These are phyloP conservation scores for Penicillium oxalicum DNA, from an alignment of 2,329 filamentous ascomycete genomes.

Conservation along the genomic window DNA sequence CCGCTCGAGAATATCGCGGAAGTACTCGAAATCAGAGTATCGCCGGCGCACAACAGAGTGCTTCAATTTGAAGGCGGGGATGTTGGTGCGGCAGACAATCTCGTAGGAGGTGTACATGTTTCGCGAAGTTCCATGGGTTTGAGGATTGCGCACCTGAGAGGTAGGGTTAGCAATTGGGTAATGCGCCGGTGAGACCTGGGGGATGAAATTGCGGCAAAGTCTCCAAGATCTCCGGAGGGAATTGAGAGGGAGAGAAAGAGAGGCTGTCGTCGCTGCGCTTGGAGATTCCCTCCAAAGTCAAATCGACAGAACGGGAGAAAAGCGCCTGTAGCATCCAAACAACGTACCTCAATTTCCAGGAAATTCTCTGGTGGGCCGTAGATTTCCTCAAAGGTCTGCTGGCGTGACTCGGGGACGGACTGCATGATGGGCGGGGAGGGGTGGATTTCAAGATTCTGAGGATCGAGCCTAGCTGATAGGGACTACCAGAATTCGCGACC, in stretches of 20 bases:
- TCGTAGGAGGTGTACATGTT: conserved; percentile 99
- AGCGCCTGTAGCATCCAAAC: no score
- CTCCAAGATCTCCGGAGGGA: no score
- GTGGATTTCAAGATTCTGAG: no score
- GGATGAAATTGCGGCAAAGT: neutral
- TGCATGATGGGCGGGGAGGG: conserved; percentile 46
- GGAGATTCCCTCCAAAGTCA: no score
- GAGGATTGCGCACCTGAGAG: conserved; percentile 76
- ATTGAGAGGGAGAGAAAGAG: no score
- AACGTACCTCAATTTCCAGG: conserved; percentile 83
- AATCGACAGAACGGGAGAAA: no score
- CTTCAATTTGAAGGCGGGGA: conserved; percentile 95
- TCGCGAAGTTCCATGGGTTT: conserved; percentile 89
- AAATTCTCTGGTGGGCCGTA: conserved; percentile 99
- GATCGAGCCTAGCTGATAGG: neutral
- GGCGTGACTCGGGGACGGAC: conserved; percentile 62
- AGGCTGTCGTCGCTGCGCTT: no score
- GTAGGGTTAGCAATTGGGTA: neutral
- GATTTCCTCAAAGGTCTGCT: conserved; percentile 97
- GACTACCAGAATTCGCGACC: neutral
- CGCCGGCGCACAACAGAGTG: conserved; percentile 81
- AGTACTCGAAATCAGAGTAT: conserved; percentile 98
- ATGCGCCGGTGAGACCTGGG: neutral
- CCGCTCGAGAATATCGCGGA: conserved; percentile 94
- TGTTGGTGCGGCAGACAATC: conserved; percentile 96